These are phyloP conservation scores for Xerocomellus dryophilus DNA, from an alignment of 768 basidiomycete species.

Conservation along the genomic window DNA sequence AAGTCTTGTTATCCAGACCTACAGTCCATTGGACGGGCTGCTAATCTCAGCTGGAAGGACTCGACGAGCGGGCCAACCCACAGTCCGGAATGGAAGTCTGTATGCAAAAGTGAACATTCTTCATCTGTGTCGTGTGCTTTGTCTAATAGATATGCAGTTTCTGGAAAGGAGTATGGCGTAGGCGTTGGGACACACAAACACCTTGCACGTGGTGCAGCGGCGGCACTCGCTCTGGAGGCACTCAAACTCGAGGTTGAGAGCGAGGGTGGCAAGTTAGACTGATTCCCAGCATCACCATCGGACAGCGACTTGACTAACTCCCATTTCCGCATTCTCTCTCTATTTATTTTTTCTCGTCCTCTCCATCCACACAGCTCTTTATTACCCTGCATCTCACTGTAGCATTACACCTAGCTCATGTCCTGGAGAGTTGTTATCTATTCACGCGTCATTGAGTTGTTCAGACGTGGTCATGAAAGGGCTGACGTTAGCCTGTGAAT, in stretches of 20 bases:
- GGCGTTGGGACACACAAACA: constrained; percentile 53
- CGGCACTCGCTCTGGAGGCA: constrained; percentile 32
- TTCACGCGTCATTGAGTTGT: constrained; percentile 2
- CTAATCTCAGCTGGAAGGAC: constrained; percentile 56
- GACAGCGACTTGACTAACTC: not conserved
- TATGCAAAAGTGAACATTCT: constrained; percentile 53
- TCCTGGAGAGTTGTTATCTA: constrained; percentile 12
- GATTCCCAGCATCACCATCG: not conserved
- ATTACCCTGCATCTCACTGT: constrained; percentile 5
- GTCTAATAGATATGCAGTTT: constrained; percentile 39
- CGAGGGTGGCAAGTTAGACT: constrained; percentile 9
- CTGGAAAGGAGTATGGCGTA: constrained; percentile 45
- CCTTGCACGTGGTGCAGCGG: constrained; percentile 45
- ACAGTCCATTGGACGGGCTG: constrained; percentile 41
- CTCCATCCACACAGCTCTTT: not conserved
- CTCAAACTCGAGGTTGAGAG: constrained; percentile 30
- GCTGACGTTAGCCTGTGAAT: constrained; percentile 2
- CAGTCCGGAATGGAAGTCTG: constrained; percentile 49
- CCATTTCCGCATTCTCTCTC: not conserved
- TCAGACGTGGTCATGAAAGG: constrained; percentile 6
- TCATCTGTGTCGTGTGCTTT: constrained; percentile 1
- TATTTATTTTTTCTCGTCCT: constrained; percentile 8
- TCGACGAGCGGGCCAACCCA: constrained; percentile 42
- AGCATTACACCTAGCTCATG: constrained; percentile 3
- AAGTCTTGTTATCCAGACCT: constrained; percentile 42